A percentile compares a stretch with the other conserved stretches of the same genome.
Conservation (phyloP, 2,329 filamentous ascomycete genomes). For the Colletotrichum viniferum region DNA sequence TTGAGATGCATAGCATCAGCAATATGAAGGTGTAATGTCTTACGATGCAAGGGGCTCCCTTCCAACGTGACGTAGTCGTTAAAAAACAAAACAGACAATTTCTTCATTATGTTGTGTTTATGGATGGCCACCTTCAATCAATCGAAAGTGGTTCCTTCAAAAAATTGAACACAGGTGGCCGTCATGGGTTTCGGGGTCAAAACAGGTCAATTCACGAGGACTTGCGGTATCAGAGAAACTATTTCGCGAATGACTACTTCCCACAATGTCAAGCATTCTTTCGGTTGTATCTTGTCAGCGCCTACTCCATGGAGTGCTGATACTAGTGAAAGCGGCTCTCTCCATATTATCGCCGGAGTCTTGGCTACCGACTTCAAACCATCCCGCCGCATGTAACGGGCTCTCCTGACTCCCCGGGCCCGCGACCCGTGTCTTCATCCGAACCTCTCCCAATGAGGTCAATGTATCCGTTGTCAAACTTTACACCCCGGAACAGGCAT, state of each 20-base stretch:
- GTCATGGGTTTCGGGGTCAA: too few species aligned
- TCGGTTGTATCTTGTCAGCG: not conserved
- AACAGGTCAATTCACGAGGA: too few species aligned
- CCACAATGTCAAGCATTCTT: not conserved
- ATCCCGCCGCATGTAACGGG: conserved; percentile 13
- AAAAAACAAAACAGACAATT: too few species aligned
- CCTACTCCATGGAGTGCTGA: too few species aligned
- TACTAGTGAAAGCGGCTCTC: too few species aligned
- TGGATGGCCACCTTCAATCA: not conserved
- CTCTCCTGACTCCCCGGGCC: accelerated
- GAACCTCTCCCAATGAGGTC: not conserved
- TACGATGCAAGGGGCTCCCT: not conserved
- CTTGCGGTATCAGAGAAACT: accelerated
- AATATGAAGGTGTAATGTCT: not conserved
- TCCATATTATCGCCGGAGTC: not conserved
- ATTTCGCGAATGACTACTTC: too few species aligned
- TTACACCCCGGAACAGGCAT: not conserved
- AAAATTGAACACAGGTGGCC: too few species aligned
- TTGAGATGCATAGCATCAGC: not conserved
- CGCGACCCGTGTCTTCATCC: not conserved
- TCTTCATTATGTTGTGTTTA: accelerated
- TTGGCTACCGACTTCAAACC: not conserved
- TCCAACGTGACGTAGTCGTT: too few species aligned
- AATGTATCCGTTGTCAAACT: not conserved
- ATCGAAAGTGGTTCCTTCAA: too few species aligned